Evolutionary conservation across 176 grass and related monocot genomes (phyloP).

Genomic region (Raddia guianensis): DNA sequence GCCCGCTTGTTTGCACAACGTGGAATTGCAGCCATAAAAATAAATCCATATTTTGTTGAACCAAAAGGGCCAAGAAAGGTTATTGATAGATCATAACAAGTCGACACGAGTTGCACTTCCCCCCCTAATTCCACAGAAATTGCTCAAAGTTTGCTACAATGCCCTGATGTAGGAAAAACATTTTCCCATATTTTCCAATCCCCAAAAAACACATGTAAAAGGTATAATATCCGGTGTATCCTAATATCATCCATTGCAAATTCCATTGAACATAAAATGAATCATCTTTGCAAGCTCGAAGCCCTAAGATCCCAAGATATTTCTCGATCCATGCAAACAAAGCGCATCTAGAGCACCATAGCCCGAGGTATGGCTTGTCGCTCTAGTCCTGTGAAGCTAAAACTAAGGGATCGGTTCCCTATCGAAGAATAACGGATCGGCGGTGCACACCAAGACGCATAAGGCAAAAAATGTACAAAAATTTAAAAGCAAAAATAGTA

Average conservation of each 20-base stretch:
- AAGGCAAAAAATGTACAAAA: not conserved
- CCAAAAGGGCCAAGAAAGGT: not conserved
- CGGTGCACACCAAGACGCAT: not conserved
- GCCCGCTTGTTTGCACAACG: not conserved
- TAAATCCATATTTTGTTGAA: not conserved
- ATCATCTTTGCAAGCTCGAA: not conserved
- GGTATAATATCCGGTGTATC: not conserved
- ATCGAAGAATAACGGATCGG: not conserved
- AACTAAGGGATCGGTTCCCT: not conserved
- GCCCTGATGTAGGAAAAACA: not conserved
- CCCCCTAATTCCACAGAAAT: not conserved
- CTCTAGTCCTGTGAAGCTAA: not conserved
- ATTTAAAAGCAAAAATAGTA: not conserved
- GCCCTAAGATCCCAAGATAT: not conserved
- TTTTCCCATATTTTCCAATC: not conserved
- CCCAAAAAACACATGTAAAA: not conserved
- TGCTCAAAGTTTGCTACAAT: not conserved
- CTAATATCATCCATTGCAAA: not conserved
- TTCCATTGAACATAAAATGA: not conserved
- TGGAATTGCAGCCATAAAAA: not conserved
- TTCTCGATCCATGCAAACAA: not conserved
- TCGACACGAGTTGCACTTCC: not conserved
- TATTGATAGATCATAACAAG: not conserved
- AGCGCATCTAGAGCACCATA: not conserved
- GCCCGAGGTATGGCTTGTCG: not conserved